Evolutionary conservation across 345 rosid genomes (phyloP), one percentile per base, ranked within the genome.

Genomic region (Aquilaria yunnanensis): DNA sequence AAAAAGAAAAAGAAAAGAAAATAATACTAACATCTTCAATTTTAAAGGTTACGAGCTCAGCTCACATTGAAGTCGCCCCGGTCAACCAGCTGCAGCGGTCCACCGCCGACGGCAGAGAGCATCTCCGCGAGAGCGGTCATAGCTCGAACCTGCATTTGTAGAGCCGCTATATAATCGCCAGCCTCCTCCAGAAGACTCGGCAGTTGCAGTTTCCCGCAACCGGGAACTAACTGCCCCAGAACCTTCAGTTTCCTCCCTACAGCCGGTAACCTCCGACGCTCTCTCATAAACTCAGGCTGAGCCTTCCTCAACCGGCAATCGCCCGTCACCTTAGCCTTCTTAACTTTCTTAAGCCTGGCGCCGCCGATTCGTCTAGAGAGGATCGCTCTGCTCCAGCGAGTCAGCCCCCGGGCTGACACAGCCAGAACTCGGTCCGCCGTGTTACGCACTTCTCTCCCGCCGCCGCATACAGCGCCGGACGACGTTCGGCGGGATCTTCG

Each of bases 111-210:
- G 2, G 72, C 73, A 66, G 71, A 47, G 48, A 84, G 74, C 43
- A 85, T 68, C 63, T 78, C 80, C 7, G 83, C 63, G 49, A 93
- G 79, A 54, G 86, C 77, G 14, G 85, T 74, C 96, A 93, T 93
- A 63, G 88, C 87, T 14, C 88, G 77, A 32, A 93, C 82, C 72
- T 93, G 97, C 98, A 93, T 93, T 92, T 90, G 88, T 65, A 94
- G 61, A 41, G 99, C 99, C 23, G 96, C 89, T 60, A 93, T 82
- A 63, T 90, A 93, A 76, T 93, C 98, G 3, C 76, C 80, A 33
- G 92, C 78, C 71, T 93, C 98, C 55, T 85, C 95, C 62, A 93
- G 75, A 57, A 93, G 77, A 56, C 60, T 84, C 31, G 83, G 61
- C 12, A 78, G 68, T 16, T 95, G 61, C 1, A 79, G 68, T 56